Evolutionary conservation across 805 yeast genomes (phyloP).

Genomic region (Lipomyces yamanashiensis): DNA sequence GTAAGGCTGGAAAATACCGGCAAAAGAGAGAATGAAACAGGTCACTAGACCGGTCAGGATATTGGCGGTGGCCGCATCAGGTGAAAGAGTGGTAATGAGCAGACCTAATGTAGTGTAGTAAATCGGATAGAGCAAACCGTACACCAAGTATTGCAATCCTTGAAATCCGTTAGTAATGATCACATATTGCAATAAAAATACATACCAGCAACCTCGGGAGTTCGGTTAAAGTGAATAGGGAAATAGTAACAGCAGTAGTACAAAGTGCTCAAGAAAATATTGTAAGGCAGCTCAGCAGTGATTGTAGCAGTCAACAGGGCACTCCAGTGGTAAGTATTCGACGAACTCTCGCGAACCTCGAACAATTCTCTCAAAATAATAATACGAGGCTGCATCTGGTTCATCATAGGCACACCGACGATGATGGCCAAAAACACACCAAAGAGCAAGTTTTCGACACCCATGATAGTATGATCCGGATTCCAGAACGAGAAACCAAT

Average conservation of each 20-base stretch:
- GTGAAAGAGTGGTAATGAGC: constrained; percentile 61
- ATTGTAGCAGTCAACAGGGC: constrained; percentile 58
- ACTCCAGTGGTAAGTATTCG: constrained; percentile 77
- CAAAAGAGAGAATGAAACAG: constrained; percentile 64
- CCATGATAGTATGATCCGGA: constrained; percentile 56
- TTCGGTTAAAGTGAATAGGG: constrained; percentile 52
- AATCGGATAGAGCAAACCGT: constrained; percentile 55
- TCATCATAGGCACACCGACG: constrained; percentile 58
- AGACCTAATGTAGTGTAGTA: constrained; percentile 59
- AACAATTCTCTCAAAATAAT: constrained; percentile 63
- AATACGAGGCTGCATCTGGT: constrained; percentile 67
- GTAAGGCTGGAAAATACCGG: constrained; percentile 69
- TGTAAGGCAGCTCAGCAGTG: constrained; percentile 66
- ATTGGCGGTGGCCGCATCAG: constrained; percentile 69
- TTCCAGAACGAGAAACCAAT: constrained; percentile 75
- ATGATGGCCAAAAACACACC: constrained; percentile 62
- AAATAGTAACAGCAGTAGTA: constrained; percentile 60
- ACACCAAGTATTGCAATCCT: constrained; percentile 54
- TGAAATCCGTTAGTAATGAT: neutral
- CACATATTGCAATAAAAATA: neutral
- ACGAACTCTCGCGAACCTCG: constrained; percentile 71
- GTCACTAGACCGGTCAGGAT: constrained; percentile 61
- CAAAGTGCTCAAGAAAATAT: constrained; percentile 54
- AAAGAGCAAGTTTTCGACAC: constrained; percentile 64
- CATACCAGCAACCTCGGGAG: constrained; percentile 48